Percentiles rank a stretch among this genome's conserved stretches.
Evolutionary conservation across 345 rosid species (phyloP).

Genomic region (Erodium maritimum): DNA sequence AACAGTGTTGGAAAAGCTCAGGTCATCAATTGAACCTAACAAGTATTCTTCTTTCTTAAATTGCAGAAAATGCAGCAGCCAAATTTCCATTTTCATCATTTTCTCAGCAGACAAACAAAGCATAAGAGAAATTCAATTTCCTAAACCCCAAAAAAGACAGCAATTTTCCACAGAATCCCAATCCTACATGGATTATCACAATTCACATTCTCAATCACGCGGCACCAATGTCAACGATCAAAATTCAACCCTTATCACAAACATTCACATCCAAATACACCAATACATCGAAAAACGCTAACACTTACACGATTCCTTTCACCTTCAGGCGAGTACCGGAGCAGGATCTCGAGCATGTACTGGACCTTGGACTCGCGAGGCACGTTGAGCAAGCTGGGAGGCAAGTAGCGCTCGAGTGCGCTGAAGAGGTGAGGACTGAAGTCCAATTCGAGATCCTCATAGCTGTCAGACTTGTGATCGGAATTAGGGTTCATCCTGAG

Average conservation of each 20-base stretch:
- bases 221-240: not conserved
- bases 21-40: no score
- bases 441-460: slow-evolving; percentile 61
- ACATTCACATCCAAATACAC: not conserved
- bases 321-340: slow-evolving; percentile 60
- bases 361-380: slow-evolving; percentile 44
- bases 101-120: not conserved
- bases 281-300: not conserved
- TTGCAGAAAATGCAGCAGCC: slow-evolving; percentile 3
- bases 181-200: not conserved
- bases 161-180: not conserved
- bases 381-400: slow-evolving; percentile 37
- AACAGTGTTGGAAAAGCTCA: not conserved
- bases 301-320: slow-evolving; percentile 62
- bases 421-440: slow-evolving; percentile 62
- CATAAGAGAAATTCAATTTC: not conserved
- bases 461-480: slow-evolving; percentile 66
- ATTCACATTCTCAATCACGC: not conserved
- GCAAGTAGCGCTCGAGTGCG: slow-evolving; percentile 77
- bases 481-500: slow-evolving; percentile 45
- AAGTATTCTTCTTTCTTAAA: no score
- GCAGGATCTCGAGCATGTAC: slow-evolving; percentile 56
- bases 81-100: not conserved
- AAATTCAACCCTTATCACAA: not conserved
- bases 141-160: not conserved